A percentile compares a stretch with the other conserved stretches of the same genome.
phyloP scores from a whole-genome alignment of 2,329 filamentous ascomycete genomes.

The Arthrobotrys iridis region DNA sequence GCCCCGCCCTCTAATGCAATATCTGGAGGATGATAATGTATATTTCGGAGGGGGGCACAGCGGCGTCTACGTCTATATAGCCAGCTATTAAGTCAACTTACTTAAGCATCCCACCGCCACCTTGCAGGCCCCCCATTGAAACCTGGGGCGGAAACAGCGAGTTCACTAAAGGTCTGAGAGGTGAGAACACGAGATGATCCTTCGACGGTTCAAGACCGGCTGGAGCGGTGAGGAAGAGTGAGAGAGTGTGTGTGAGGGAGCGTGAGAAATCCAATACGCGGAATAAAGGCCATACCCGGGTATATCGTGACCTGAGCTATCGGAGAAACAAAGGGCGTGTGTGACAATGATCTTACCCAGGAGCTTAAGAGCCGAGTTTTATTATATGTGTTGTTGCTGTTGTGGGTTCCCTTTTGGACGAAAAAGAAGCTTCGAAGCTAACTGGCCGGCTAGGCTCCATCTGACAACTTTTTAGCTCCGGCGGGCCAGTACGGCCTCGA shows the following conservation, averaged over 20 bases:
- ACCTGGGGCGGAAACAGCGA: conserved; percentile 32
- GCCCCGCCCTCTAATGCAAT: conserved; percentile 42
- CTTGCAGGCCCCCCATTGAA: conserved; percentile 1
- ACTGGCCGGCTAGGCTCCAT: conserved; percentile 13
- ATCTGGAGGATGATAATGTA: conserved; percentile 29
- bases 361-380: neutral
- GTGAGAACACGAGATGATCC: conserved; percentile 31
- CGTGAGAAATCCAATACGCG: too few species aligned
- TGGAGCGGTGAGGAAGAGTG: neutral
- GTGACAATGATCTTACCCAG: neutral
- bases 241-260: too few species aligned
- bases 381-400: conserved; percentile 53
- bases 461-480: neutral
- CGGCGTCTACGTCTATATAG: neutral
- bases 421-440: conserved; percentile 5
- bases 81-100: neutral
- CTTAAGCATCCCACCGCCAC: conserved; percentile 13
- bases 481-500: conserved; percentile 29
- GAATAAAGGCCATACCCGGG: conserved; percentile 1
- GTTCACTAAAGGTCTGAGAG: conserved; percentile 14
- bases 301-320: conserved; percentile 10
- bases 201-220: conserved; percentile 3
- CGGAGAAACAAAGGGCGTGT: conserved; percentile 11
- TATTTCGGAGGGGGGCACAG: conserved; percentile 4
- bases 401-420: conserved; percentile 44